These are phyloP conservation scores for Sugiyamaella japonica DNA, from an alignment of 1,139 yeast genomes.

Conservation along the genomic window DNA sequence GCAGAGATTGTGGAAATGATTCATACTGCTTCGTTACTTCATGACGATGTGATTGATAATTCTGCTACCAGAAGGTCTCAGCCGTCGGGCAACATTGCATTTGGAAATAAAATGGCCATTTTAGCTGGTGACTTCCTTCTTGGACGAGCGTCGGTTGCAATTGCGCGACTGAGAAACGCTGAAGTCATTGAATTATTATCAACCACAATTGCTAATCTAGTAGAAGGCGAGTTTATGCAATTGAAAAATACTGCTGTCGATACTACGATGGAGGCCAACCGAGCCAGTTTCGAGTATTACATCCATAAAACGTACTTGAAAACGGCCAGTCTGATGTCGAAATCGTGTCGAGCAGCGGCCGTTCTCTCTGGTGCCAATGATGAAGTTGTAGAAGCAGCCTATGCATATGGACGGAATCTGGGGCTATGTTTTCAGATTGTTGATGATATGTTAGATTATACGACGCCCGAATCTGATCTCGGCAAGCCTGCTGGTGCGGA, in stretches of 20 bases:
- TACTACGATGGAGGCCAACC: conserved; percentile 66
- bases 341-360: conserved; percentile 91
- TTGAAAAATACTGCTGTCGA: conserved; percentile 79
- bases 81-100: conserved; percentile 90
- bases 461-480: conserved; percentile 73
- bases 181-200: conserved; percentile 95
- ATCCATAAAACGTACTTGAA: conserved; percentile 92
- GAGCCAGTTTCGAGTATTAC: conserved; percentile 92
- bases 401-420: conserved; percentile 86
- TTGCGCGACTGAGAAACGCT: conserved; percentile 90
- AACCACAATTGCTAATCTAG: conserved; percentile 93
- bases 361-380: conserved; percentile 84
- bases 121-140: conserved; percentile 93
- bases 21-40: conserved; percentile 94
- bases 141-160: conserved; percentile 95
- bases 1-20: conserved; percentile 99
- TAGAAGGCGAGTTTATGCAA: conserved; percentile 99
- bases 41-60: conserved; percentile 95
- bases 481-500: conserved; percentile 98
- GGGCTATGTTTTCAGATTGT: conserved; percentile 96
- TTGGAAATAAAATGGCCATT: conserved; percentile 96
- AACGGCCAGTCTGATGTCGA: conserved; percentile 95
- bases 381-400: conserved; percentile 75
- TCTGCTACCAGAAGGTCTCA: conserved; percentile 89
- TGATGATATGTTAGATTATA: conserved; percentile 94